phyloP scores from a whole-genome alignment of 176 grass and related monocot species.

The Tuctoria greenei region DNA sequence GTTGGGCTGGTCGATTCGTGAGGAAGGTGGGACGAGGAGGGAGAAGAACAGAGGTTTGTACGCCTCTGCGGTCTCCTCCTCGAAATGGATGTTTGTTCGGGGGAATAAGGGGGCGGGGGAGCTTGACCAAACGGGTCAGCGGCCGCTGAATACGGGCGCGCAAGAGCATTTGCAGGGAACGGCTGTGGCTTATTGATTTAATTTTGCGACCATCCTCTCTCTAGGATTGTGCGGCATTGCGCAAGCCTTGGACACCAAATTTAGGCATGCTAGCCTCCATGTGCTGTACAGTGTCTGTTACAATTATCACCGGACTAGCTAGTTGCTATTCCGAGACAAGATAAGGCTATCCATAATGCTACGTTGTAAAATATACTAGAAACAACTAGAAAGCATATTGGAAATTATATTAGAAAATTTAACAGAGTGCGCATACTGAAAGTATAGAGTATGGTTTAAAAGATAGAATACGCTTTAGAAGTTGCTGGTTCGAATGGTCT shows the following conservation, averaged over 20 bases:
- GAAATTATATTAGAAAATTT: too few species aligned
- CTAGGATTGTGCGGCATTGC: slow-evolving; percentile 1
- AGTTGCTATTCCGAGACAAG: too few species aligned
- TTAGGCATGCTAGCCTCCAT: neutral
- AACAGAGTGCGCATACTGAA: too few species aligned
- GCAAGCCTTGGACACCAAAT: slow-evolving; percentile 20
- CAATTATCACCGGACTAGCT: neutral
- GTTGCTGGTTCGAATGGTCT: too few species aligned
- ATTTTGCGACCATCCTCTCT: neutral
- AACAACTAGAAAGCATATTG: too few species aligned
- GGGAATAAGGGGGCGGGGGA: slow-evolving; percentile 30
- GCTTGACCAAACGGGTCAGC: neutral
- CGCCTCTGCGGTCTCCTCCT: slow-evolving; percentile 53
- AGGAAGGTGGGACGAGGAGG: neutral
- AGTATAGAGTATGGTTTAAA: too few species aligned
- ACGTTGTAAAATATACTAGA: too few species aligned
- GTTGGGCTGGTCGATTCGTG: neutral
- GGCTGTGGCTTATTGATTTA: neutral
- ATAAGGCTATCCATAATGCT: too few species aligned
- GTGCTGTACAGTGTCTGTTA: neutral
- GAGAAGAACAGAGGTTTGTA: slow-evolving; percentile 48
- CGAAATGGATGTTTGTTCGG: slow-evolving; percentile 19
- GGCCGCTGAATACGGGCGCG: slow-evolving; percentile 28
- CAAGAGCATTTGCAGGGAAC: slow-evolving; percentile 38
- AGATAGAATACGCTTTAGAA: too few species aligned